These are phyloP conservation scores for Rhizomucor miehei DNA, from an alignment of 371 early-diverging fungal genomes.

Conservation along the genomic window DNA sequence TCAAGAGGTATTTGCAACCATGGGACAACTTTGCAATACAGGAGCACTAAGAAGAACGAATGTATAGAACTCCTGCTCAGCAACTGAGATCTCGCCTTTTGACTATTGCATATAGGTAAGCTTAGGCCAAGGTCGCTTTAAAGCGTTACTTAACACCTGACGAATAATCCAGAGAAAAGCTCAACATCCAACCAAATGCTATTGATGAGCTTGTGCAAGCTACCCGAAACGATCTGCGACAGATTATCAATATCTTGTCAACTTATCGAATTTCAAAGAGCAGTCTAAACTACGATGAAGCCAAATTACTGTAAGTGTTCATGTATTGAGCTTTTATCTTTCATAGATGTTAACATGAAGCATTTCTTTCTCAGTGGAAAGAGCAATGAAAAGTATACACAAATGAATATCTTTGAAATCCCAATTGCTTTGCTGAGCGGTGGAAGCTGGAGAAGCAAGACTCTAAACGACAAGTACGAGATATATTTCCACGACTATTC, in stretches of 20 bases:
- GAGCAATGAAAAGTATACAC: slow-evolving; percentile 70
- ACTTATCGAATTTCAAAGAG: slow-evolving; percentile 70
- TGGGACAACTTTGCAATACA: slow-evolving; percentile 68
- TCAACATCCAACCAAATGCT: slow-evolving; percentile 77
- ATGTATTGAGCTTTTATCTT: background rate
- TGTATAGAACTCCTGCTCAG: slow-evolving; percentile 32
- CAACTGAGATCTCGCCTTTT: slow-evolving; percentile 74
- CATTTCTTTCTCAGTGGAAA: slow-evolving; percentile 22
- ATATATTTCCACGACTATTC: slow-evolving; percentile 93
- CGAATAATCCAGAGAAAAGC: slow-evolving; percentile 62
- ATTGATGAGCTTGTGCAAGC: slow-evolving; percentile 80
- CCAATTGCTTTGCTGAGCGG: slow-evolving; percentile 65
- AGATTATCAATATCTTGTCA: slow-evolving; percentile 94
- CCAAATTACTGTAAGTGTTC: slow-evolving; percentile 61
- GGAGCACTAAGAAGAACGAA: too few relatives aligned
- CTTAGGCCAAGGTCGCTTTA: background rate
- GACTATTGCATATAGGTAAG: slow-evolving; percentile 70
- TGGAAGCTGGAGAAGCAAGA: slow-evolving; percentile 46
- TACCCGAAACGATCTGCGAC: slow-evolving; percentile 96
- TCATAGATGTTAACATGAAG: slow-evolving; percentile 8
- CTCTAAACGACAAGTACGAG: slow-evolving; percentile 81
- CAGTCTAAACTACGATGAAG: slow-evolving; percentile 78
- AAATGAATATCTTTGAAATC: slow-evolving; percentile 84
- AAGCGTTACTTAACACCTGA: slow-evolving; percentile 10
- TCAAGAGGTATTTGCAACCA: slow-evolving; percentile 74